These are phyloP conservation scores for Sphaerobolus stellatus DNA, from an alignment of 1,284 basidiomycete genomes.

Conservation along the genomic window DNA sequence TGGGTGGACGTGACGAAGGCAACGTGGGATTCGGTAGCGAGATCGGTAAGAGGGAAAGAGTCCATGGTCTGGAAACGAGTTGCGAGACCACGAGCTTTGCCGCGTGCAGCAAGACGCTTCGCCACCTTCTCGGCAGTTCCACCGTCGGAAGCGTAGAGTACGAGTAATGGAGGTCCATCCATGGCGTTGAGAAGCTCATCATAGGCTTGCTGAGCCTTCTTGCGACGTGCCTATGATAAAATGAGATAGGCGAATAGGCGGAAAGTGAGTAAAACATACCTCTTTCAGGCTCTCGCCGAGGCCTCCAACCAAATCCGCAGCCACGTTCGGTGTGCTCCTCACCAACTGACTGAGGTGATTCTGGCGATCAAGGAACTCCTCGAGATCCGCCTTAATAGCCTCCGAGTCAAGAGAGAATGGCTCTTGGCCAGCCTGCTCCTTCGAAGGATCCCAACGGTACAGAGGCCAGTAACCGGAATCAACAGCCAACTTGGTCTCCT, in stretches of 20 bases:
- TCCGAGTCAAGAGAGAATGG: constrained; percentile 94
- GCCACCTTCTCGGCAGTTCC: constrained; percentile 95
- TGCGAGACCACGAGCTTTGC: constrained; percentile 82
- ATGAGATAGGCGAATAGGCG: background rate
- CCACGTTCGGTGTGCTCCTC: constrained; percentile 76
- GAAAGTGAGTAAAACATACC: constrained; percentile 3
- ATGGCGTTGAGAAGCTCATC: constrained; percentile 81
- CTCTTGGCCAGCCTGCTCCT: constrained; percentile 72
- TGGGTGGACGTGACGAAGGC: constrained; percentile 93
- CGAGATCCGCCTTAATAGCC: constrained; percentile 91
- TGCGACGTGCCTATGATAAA: constrained; percentile 61
- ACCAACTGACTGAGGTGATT: constrained; percentile 95
- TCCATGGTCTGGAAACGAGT: constrained; percentile 75
- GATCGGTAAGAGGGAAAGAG: constrained; percentile 71
- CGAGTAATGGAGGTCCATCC: constrained; percentile 86
- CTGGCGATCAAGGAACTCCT: constrained; percentile 93
- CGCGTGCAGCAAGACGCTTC: constrained; percentile 83
- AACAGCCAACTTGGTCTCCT: constrained; percentile 96
- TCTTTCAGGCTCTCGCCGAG: constrained; percentile 84
- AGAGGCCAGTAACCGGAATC: constrained; percentile 98
- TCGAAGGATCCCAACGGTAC: constrained; percentile 95
- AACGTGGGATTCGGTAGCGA: constrained; percentile 80
- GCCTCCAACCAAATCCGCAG: constrained; percentile 81
- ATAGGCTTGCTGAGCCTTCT: constrained; percentile 85
- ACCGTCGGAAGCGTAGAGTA: constrained; percentile 93